Percentiles rank a stretch among this genome's conserved stretches.
Conservation (phyloP, 1,284 basidiomycete genomes). For the Ceratobasidium theobromae region DNA sequence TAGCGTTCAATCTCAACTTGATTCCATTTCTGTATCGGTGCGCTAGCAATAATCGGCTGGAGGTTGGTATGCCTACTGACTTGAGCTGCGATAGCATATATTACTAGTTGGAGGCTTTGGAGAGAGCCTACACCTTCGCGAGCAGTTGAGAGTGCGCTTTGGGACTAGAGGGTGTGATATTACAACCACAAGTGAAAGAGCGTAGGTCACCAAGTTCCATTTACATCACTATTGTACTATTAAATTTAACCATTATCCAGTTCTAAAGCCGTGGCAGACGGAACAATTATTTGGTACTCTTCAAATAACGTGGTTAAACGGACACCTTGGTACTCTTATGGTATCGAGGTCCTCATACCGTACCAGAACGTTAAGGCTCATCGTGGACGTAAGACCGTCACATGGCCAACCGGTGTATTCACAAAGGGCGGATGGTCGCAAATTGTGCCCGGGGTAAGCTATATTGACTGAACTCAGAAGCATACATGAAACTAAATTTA, state of each 20-base stretch:
- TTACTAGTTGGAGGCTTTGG: conserved; percentile 33
- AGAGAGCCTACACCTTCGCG: conserved; percentile 8
- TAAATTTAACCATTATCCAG: background rate
- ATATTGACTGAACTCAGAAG: background rate
- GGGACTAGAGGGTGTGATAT: background rate
- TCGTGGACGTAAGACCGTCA: background rate
- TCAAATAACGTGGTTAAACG: background rate
- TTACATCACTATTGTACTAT: background rate
- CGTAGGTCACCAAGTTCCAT: conserved; percentile 1
- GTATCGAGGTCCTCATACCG: background rate
- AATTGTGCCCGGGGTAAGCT: background rate
- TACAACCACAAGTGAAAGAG: background rate
- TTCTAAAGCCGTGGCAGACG: conserved; percentile 29
- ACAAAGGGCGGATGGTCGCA: conserved; percentile 7
- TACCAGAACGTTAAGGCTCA: background rate
- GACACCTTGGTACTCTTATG: conserved; percentile 9
- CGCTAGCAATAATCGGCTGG: background rate
- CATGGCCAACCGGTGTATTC: background rate
- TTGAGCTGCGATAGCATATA: conserved; percentile 2
- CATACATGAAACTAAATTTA: no score
- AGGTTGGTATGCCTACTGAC: background rate
- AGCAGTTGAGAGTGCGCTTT: background rate
- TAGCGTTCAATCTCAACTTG: conserved; percentile 4
- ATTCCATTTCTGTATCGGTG: background rate
- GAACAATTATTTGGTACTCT: conserved; percentile 29